Evolutionary conservation across 148 eudicot species (phyloP), one percentile per base, ranked within the genome.

Genomic region (Rhododendron mucronatum): DNA sequence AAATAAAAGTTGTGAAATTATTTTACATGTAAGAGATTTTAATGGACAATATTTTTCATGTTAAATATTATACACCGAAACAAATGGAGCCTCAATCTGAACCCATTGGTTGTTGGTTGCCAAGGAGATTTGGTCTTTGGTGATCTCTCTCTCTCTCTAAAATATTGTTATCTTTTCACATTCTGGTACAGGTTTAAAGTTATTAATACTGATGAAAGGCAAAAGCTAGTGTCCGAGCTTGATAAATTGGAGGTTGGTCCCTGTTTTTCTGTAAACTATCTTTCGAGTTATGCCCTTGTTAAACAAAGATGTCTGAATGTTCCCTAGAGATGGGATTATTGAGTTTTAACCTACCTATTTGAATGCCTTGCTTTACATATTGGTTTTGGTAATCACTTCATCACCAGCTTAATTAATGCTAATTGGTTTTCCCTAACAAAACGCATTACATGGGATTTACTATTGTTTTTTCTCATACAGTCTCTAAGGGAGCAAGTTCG

Each of bases 401-500:
- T 82, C 28, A 16, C 26, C 55, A 76, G 73, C 39, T n/a, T 77
- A 78, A 26, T 23, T 77, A 12, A 12, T 77, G 39, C 9, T 2
- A 55, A 30, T 85, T 78, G 81, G 20, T 35, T 81, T 23, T 86
- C 30, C 48, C 44, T 57, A 21, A 26, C 30, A 30, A 5, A 86
- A 48, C 9, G 55, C 23, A 23, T 67, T 53, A 39, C 51, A 8
- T n/a, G 16, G 30, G 18, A 30, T 37, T 47, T 15, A 20, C 65
- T 21, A 2, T 59, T 59, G 7, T 15, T n/a, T 14, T 28, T 51
- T 51, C 82, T 75, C 53, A 39, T 87, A n/a, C 82, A 96, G 99
- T 78, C 88, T 80, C 83, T 91, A 86, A 93, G 94, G 82, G 99
- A 96, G 92, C 78, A 89, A 86, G 90, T 91, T 80, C 95, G 98